Conservation (phyloP, 1,139 yeast genomes). For the Yamadazyma aaseri region DNA sequence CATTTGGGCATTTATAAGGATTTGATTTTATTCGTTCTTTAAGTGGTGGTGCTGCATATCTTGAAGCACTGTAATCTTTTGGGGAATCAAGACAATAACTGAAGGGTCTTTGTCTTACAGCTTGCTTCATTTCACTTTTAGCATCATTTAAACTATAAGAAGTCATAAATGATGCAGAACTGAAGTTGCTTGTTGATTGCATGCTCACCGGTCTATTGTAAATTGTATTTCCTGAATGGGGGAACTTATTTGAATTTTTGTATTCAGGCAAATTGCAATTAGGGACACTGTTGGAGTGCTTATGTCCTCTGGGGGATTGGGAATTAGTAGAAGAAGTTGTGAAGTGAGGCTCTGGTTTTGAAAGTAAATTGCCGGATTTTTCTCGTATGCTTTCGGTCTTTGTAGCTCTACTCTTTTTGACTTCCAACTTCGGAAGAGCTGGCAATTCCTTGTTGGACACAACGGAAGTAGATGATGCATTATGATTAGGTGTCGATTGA, state of each 20-base stretch:
- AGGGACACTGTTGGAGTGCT: constrained; percentile 1
- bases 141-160: constrained; percentile 15
- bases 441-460: constrained; percentile 7
- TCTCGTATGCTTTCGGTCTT: neutral
- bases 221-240: neutral
- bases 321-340: neutral
- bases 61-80: constrained; percentile 31
- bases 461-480: neutral
- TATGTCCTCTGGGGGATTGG: neutral
- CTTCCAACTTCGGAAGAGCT: constrained; percentile 5
- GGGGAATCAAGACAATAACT: constrained; percentile 34
- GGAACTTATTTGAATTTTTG: neutral
- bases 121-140: constrained; percentile 20
- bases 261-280: neutral
- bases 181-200: constrained; percentile 10
- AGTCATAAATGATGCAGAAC: constrained; percentile 10
- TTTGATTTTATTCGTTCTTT: constrained; percentile 4
- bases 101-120: constrained; percentile 30
- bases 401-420: constrained; percentile 9
- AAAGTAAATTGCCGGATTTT: neutral
- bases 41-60: constrained; percentile 22
- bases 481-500: constrained; percentile 8
- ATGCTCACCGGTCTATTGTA: constrained; percentile 11
- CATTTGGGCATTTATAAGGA: constrained; percentile 8
- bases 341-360: neutral